phyloP scores from a whole-genome alignment of 208 protist species.

The Trypanosoma boissoni region DNA sequence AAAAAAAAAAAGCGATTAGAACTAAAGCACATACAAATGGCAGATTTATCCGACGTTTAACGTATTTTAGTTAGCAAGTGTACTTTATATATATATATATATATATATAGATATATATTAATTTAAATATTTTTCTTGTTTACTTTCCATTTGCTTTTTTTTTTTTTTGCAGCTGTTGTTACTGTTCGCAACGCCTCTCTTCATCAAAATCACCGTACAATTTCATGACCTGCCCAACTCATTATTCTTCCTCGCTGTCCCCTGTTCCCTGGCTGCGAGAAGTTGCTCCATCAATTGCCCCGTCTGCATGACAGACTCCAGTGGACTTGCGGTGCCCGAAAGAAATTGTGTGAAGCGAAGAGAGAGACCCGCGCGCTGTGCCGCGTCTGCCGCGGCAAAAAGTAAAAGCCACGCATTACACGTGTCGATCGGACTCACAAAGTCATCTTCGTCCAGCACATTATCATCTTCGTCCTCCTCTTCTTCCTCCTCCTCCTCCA shows the following conservation, averaged over 20 bases:
- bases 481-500: conserved; percentile 21
- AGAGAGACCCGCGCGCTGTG: background rate
- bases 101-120: no score
- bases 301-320: conserved; percentile 33
- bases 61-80: no score
- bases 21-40: no score
- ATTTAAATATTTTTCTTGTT: no score
- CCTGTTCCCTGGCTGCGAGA: conserved; percentile 15
- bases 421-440: conserved; percentile 62
- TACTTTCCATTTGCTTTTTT: no score
- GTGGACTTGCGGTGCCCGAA: conserved; percentile 26
- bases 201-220: no score
- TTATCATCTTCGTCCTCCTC: conserved; percentile 63
- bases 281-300: conserved; percentile 29
- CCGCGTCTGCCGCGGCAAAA: conserved; percentile 1
- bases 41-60: no score
- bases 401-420: conserved; percentile 60
- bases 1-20: no score
- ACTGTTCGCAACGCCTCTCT: no score
- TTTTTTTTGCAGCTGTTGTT: no score
- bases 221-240: no score
- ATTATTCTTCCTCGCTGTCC: background rate
- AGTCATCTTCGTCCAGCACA: conserved; percentile 68
- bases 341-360: conserved; percentile 21
- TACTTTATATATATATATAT: no score